Conservation (phyloP, 768 basidiomycete species). For the Dioszegia aurantiaca region DNA sequence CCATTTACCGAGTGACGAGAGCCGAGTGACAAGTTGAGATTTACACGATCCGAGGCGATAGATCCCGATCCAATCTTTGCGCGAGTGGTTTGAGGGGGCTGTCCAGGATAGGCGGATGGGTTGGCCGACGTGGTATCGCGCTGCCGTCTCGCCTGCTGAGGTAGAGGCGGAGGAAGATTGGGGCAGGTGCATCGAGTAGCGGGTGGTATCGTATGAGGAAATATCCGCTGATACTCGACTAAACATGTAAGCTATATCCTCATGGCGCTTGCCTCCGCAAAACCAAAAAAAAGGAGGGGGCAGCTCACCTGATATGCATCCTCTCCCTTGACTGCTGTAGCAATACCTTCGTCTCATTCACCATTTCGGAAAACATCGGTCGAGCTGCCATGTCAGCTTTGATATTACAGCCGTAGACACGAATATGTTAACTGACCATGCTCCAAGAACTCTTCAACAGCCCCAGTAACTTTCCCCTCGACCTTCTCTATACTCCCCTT, state of each 20-base stretch:
- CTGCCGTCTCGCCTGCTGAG: conserved; percentile 35
- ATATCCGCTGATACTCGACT: conserved; percentile 80
- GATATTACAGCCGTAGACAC: too few species aligned
- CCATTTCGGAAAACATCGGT: conserved; percentile 80
- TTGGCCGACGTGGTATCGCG: conserved; percentile 83
- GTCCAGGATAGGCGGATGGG: conserved; percentile 82
- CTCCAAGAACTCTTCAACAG: conserved; percentile 86
- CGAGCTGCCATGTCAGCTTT: conserved; percentile 60
- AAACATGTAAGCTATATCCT: conserved; percentile 5
- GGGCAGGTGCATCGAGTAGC: conserved; percentile 69
- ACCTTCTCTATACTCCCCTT: conserved; percentile 94
- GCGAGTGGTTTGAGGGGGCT: conserved; percentile 78
- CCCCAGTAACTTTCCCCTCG: conserved; percentile 87
- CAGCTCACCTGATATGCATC: conserved; percentile 81
- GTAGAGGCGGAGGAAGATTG: conserved; percentile 48
- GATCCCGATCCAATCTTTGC: conserved; percentile 94
- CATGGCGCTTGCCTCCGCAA: too few species aligned
- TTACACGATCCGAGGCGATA: conserved; percentile 75
- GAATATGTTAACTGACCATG: conserved; percentile 81
- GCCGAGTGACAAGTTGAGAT: conserved; percentile 75
- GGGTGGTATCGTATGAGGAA: conserved; percentile 70
- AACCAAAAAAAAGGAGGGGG: too few species aligned
- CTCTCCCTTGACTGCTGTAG: conserved; percentile 86
- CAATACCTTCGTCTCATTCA: conserved; percentile 87
- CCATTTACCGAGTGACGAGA: conserved; percentile 86